These are phyloP conservation scores for Picea mariana DNA, from an alignment of 83 land plant genomes.

Conservation along the genomic window DNA sequence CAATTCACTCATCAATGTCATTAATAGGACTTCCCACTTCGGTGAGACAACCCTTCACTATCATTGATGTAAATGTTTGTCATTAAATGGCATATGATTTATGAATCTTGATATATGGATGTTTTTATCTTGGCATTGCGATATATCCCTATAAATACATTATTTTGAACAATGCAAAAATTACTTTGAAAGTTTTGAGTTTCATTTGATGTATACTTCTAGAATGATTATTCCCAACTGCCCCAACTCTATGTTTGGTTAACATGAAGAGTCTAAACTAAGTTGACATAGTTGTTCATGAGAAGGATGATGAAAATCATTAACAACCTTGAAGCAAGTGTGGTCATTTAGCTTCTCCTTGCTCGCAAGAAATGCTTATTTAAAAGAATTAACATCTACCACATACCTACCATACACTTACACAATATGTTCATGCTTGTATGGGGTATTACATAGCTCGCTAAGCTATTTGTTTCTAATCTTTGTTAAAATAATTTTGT, in stretches of 20 bases:
- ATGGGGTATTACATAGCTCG: too few relatives aligned
- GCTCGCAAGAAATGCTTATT: too few relatives aligned
- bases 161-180: background rate
- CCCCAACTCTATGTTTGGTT: too few relatives aligned
- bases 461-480: too few relatives aligned
- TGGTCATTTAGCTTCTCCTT: conserved; percentile 26
- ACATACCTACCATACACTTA: too few relatives aligned
- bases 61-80: background rate
- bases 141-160: background rate
- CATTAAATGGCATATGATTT: too few relatives aligned
- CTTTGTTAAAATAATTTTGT: too few relatives aligned
- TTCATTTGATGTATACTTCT: background rate
- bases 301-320: conserved; percentile 24
- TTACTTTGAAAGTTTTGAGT: background rate
- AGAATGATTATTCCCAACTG: background rate
- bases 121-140: background rate
- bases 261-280: background rate
- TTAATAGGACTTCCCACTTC: too few relatives aligned
- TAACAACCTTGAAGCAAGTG: conserved; percentile 45
- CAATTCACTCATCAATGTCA: too few relatives aligned
- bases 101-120: too few relatives aligned
- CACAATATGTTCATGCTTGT: too few relatives aligned
- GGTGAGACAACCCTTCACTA: background rate
- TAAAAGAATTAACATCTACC: too few relatives aligned
- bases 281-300: background rate